Conservation (phyloP, 2,329 filamentous ascomycete genomes). For the Claviceps sp. region DNA sequence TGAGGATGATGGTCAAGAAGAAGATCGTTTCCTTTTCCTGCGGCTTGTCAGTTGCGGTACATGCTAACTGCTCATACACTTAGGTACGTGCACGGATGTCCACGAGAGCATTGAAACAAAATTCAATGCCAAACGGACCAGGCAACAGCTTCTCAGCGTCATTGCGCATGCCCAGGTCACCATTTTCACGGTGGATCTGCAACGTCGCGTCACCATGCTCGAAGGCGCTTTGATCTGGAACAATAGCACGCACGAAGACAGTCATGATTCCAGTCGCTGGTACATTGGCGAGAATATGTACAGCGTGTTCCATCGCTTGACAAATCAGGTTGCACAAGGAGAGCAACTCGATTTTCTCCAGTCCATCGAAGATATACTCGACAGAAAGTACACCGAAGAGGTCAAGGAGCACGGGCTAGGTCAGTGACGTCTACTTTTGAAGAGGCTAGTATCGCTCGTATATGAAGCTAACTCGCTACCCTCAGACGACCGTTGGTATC, state of each 20-base stretch:
- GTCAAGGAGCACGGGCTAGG: slow-evolving; percentile 50
- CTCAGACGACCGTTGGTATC: slow-evolving; percentile 50
- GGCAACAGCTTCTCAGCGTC: slow-evolving; percentile 59
- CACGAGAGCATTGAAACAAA: slow-evolving; percentile 61
- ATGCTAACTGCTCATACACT: not conserved
- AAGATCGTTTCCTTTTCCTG: no score
- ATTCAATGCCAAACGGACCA: slow-evolving; percentile 49
- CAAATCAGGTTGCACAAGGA: slow-evolving; percentile 27
- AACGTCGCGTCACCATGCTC: slow-evolving; percentile 50
- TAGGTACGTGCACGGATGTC: slow-evolving; percentile 61
- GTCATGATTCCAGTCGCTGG: slow-evolving; percentile 29
- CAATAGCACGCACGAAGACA: slow-evolving; percentile 25
- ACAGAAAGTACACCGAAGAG: slow-evolving; percentile 45
- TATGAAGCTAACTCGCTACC: not conserved
- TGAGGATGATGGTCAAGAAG: no score
- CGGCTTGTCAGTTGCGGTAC: not conserved
- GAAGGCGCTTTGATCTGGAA: slow-evolving; percentile 54
- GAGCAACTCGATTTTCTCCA: slow-evolving; percentile 36
- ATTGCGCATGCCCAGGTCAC: slow-evolving; percentile 64
- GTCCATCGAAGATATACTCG: slow-evolving; percentile 50
- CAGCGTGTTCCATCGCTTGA: slow-evolving; percentile 44
- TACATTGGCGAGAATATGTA: slow-evolving; percentile 50
- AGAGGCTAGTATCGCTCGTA: not conserved
- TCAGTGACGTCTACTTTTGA: slow-evolving; percentile 13
- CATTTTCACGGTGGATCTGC: slow-evolving; percentile 56